Evolutionary conservation across 768 basidiomycete species (phyloP), one percentile per base, ranked within the genome.

Genomic region (Boletus rubropictus): DNA sequence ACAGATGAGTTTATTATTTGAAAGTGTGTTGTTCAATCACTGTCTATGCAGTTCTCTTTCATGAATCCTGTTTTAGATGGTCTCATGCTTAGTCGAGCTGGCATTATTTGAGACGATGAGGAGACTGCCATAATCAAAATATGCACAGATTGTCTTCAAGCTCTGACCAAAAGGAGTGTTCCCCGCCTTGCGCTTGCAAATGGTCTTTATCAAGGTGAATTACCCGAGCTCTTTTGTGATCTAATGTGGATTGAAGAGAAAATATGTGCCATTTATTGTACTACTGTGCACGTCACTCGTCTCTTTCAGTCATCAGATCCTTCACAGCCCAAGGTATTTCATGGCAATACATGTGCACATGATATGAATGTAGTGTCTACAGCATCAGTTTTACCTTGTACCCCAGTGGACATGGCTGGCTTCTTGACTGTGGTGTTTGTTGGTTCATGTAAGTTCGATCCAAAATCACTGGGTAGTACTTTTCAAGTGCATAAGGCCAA

Each of bases 331-430:
- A 48, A 21, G 12, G 51, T 66, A 0, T 58, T 68, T 32, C 58
- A 66, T 55, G 67, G 67, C 1, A 69, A 69, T 43, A 68, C 62
- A 3, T 69, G 67, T 55, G 59, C 67, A 7, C 63, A 68, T 54
- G 55, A 67, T 8, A 60, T 59, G 54, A 69, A 70, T 51, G 33
- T 67, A 5, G 24, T 63, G 3, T 64, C 65, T 0, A 66, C 65
- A 12, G 64, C 60, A 0, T n/a, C 33, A 24, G 49, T 59, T 1
- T 42, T 69, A 3, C 67, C 66, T n/a, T 39, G 57, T 0, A 62
- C 61, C 0, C 61, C 60, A 15, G 34, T 46, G 3, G 57, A 69
- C 55, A 37, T 69, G 0, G 59, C 48, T 39, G 62, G 52, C 14
- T 40, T 55, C 17, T 22, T 69, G 3, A 50, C 39, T 24, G 52